A percentile compares a stretch with the other conserved stretches of the same genome.
phyloP scores from a whole-genome alignment of 2,329 filamentous ascomycete species.

The Colletotrichum orchidophilum region DNA sequence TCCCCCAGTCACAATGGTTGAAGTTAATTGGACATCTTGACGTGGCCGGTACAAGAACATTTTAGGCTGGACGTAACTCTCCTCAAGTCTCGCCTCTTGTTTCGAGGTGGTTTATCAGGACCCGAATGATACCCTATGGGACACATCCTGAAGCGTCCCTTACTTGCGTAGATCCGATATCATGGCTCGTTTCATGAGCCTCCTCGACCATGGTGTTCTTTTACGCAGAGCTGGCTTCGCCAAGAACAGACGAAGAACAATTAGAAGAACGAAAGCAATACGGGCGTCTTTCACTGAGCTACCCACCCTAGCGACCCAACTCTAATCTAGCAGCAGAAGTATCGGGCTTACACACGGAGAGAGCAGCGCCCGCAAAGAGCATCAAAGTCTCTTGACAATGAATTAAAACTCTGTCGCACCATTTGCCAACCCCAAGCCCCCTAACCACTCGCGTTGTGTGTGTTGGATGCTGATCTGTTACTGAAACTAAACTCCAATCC shows the following conservation, averaged over 20 bases:
- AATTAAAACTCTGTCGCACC: constrained; percentile 3
- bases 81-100: constrained; percentile 23
- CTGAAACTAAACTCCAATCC: constrained; percentile 18
- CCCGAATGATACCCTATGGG: constrained; percentile 20
- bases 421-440: constrained; percentile 1
- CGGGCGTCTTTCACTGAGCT: constrained; percentile 3
- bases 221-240: neutral
- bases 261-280: neutral
- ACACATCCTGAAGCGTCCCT: constrained; percentile 17
- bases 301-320: neutral
- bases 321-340: neutral
- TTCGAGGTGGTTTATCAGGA: constrained; percentile 16
- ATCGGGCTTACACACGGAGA: neutral
- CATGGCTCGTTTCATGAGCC: constrained; percentile 19
- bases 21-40: neutral
- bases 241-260: constrained; percentile 19
- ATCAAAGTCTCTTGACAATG: neutral
- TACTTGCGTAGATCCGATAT: constrained; percentile 15
- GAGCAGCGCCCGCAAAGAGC: neutral
- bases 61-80: constrained; percentile 13
- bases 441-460: neutral
- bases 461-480: constrained; percentile 12
- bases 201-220: neutral
- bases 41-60: neutral
- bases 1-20: neutral